Base-by-base conservation (phyloP, 352 stramenopile species). In the Phytopythium kandeliae region DNA sequence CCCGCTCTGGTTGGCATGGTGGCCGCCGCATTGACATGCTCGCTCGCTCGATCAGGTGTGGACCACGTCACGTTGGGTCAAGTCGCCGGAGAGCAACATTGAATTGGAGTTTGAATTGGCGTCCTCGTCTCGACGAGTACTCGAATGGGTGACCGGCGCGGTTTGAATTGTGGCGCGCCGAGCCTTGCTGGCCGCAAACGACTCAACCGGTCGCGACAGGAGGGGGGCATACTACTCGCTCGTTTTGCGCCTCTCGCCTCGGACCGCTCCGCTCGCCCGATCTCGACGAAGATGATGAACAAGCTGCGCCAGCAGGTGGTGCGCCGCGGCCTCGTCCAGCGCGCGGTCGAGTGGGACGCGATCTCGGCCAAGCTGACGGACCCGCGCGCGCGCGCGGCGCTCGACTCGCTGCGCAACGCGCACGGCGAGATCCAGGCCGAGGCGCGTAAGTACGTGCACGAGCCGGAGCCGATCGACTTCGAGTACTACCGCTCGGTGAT, bases 401-500 rank as follows among this genome's bases (percentile, higher is more conserved):
- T 92, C 37, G 82, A 92, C 49, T 86, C 72, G 48, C 73, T 92
- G 48, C 80, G 78, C 53, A 85, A 82, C 54, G 69, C 83, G 50
- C 78, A 92, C 66, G 78, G 76, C 58, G 74, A 90, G 67, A 85
- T 92, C 62, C 63, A 87, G 55, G 63, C 60, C 48, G 82, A 92
- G 56, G 77, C 79, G 17, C 79, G 80, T 49, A 51, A 73, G 52
- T 91, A 69, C 56, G 53, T 89, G 28, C 82, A 86, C 59, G 82
- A 90, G 62, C 82, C 82, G 9, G 77, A 92, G 59, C 61, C 79
- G 31, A 92, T 92, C 54, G 80, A 90, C 76, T 92, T 92, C 60
- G 78, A 84, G 42, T 80, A 92, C 72, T 92, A 92, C 69, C 80
- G 78, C 62, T 86, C 76, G 54, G 62, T 92, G 40, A 79, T 89